A percentile compares a stretch with the other conserved stretches of the same genome.
These are phyloP conservation scores for Athelia psychrophila DNA, from an alignment of 1,284 basidiomycete genomes.

Conservation along the genomic window DNA sequence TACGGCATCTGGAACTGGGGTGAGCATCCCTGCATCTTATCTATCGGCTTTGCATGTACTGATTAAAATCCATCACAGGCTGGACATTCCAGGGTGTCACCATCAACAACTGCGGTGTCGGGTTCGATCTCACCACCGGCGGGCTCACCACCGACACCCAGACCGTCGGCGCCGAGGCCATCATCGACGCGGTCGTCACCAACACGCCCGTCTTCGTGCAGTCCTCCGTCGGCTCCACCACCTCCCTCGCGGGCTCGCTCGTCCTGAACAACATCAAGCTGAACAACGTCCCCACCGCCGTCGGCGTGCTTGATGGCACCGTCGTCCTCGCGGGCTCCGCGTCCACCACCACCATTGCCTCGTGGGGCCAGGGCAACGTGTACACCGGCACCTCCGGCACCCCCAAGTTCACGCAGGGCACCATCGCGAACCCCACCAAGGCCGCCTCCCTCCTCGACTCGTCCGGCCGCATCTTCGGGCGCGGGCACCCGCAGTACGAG, in stretches of 20 bases:
- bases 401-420: constrained; percentile 28
- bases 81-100: constrained; percentile 46
- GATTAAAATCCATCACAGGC: constrained; percentile 20
- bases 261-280: constrained; percentile 58
- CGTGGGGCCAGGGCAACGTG: constrained; percentile 43
- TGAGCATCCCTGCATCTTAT: constrained; percentile 12
- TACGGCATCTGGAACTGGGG: constrained; percentile 47
- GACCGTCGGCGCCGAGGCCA: constrained; percentile 50
- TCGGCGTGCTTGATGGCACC: constrained; percentile 34
- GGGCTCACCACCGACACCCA: constrained; percentile 23
- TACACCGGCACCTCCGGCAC: constrained; percentile 31
- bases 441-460: constrained; percentile 34
- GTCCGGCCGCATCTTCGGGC: constrained; percentile 37
- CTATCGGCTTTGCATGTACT: background rate
- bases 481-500: constrained; percentile 41
- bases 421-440: constrained; percentile 30
- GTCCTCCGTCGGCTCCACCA: constrained; percentile 34
- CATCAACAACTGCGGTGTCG: constrained; percentile 46
- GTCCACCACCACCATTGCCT: constrained; percentile 30
- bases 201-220: constrained; percentile 48
- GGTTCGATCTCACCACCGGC: constrained; percentile 44
- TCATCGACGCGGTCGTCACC: constrained; percentile 57
- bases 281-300: constrained; percentile 51
- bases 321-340: constrained; percentile 42
- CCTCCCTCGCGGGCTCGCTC: constrained; percentile 46